Base-by-base conservation (phyloP, 495 filamentous ascomycete species). In the Podospora appendiculata region DNA sequence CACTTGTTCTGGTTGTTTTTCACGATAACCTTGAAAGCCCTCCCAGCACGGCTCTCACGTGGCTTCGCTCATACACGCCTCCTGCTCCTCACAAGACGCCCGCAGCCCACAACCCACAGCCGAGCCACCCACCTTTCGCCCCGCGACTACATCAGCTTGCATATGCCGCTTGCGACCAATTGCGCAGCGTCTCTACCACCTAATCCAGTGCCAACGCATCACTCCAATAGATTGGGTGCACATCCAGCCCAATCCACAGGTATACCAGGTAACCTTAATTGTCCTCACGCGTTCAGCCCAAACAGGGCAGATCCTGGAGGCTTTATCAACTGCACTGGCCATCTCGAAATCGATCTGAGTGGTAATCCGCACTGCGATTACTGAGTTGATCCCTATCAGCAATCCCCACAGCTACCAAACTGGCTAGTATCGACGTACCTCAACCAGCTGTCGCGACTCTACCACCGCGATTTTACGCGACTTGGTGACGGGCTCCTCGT, bases 141-240 rank as follows among this genome's bases (percentile, higher is more conserved):
- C 76, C 70, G 68, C 71, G 69, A 70, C 70, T 66, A 76, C 75
- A 75, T 76, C 74, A 70, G 69, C 76, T 70, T 79, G 76, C 77
- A 80, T 78, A 74, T 73, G 73, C 74, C 70, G 73, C 71, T 72
- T 73, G 70, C 73, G 58, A 74, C 71, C 74, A 69, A 70, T 70
- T 72, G 70, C 70, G 70, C 70, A 70, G 72, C 74, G 64, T 67
- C 58, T 61, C 58, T 62, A 56, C 57, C 64, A 73, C 69, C 73
- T 70, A 69, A 64, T 60, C 58, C 54, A 72, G 50, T 79, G 77
- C 77, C 77, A 80, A 73, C 77, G 71, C 77, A 80, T 78, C 73
- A 69, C 74, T 76, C 73, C 69, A 77, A 75, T 77, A 75, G 73
- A 78, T 72, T 73, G 70, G 68, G 70, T 72, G 65, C 64, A 70